These are phyloP conservation scores for Pestalotiopsis sp. DNA, from an alignment of 2,329 filamentous ascomycete species.

Conservation along the genomic window DNA sequence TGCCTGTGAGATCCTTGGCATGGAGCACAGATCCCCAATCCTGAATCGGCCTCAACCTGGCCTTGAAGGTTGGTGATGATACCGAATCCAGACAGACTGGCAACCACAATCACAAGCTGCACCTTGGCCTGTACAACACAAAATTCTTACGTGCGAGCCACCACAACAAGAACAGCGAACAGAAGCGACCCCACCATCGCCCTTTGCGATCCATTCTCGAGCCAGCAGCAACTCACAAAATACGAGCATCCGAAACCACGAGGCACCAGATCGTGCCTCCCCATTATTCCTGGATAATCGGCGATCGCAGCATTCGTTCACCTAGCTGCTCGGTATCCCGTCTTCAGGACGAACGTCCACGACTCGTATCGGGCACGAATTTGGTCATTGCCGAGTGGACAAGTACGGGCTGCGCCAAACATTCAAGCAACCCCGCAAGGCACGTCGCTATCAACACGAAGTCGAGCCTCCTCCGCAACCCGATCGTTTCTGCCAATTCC, in stretches of 20 bases:
- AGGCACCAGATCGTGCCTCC: neutral
- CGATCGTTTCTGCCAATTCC: neutral
- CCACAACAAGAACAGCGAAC: neutral
- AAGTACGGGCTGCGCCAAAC: neutral
- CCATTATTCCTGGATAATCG: neutral
- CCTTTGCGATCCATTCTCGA: neutral
- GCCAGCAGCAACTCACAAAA: neutral
- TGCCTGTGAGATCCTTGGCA: slow-evolving; percentile 9
- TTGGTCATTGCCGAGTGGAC: neutral
- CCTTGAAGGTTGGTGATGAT: slow-evolving; percentile 1
- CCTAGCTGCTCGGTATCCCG: neutral
- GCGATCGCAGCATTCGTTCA: neutral
- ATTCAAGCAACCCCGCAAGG: neutral
- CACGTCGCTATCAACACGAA: neutral
- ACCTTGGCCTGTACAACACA: neutral
- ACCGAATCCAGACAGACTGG: neutral
- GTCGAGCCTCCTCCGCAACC: neutral
- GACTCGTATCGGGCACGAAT: neutral
- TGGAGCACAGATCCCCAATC: slow-evolving; percentile 7
- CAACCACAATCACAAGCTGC: neutral
- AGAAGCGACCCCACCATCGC: neutral
- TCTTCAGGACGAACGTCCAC: neutral
- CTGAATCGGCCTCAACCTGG: neutral
- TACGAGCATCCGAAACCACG: neutral
- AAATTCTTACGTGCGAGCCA: neutral